Conservation (phyloP, 1,284 basidiomycete species). For the Apiotrichum veenhuisii region DNA sequence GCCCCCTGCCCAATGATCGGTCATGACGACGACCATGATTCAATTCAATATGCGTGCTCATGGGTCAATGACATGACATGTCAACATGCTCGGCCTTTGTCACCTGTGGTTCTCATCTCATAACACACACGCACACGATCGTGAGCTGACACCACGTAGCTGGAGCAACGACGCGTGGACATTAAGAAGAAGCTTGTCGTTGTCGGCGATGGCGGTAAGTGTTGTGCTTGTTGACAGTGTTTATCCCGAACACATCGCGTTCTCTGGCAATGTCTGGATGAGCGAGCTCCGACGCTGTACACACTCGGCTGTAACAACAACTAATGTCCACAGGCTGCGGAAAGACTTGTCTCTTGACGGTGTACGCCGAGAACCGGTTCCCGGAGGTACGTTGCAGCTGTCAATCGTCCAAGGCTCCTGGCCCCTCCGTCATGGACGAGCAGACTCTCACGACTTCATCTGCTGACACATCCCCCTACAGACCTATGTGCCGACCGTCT, state of each 20-base stretch:
- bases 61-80: no score
- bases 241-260: no score
- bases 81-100: no score
- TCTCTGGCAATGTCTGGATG: no score
- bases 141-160: conserved; percentile 1
- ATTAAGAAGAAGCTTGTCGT: conserved; percentile 85
- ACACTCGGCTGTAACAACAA: background rate
- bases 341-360: conserved; percentile 55
- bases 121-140: background rate
- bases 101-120: no score
- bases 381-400: conserved; percentile 86
- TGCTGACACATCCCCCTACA: conserved; percentile 42
- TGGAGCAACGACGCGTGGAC: conserved; percentile 58
- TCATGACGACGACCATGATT: no score
- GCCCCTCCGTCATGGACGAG: no score
- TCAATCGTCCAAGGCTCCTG: no score
- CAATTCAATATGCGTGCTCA: no score
- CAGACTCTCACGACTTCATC: background rate
- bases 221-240: background rate
- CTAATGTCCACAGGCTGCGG: conserved; percentile 53
- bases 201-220: conserved; percentile 52
- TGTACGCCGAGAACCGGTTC: conserved; percentile 93
- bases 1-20: no score
- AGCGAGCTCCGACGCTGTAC: no score
- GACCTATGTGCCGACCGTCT: conserved; percentile 97